These are phyloP conservation scores for Apiotrichum domesticum DNA, from an alignment of 1,284 basidiomycete species.

Conservation along the genomic window DNA sequence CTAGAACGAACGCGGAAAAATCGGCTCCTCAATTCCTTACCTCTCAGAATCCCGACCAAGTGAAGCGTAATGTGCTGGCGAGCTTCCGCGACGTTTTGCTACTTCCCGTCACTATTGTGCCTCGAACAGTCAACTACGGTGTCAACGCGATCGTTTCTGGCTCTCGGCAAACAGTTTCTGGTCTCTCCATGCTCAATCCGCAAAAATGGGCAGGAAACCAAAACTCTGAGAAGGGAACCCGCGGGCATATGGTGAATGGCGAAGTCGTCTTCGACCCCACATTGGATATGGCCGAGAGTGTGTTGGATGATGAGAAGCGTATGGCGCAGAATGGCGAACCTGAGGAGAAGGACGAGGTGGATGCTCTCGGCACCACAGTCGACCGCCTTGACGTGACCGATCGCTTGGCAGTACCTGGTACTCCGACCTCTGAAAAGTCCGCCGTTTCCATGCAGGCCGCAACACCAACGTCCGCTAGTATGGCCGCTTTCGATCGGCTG, in stretches of 20 bases:
- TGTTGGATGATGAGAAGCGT: neutral
- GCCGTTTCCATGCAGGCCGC: neutral
- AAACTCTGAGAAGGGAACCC: conserved; percentile 10
- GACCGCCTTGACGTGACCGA: conserved; percentile 2
- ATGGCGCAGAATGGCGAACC: neutral
- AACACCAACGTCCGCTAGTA: conserved; percentile 18
- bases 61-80: conserved; percentile 86
- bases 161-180: conserved; percentile 71
- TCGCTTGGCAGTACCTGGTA: neutral
- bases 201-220: conserved; percentile 59
- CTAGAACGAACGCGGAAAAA: neutral
- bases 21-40: conserved; percentile 59
- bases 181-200: conserved; percentile 79
- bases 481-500: conserved; percentile 55
- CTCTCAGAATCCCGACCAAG: conserved; percentile 80
- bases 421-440: conserved; percentile 1
- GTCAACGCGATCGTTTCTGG: conserved; percentile 60
- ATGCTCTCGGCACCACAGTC: neutral
- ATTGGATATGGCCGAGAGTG: conserved; percentile 24
- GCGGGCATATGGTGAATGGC: conserved; percentile 24
- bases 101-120: conserved; percentile 92
- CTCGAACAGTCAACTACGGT: conserved; percentile 66
- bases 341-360: conserved; percentile 9
- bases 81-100: conserved; percentile 86
- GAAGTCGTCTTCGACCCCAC: conserved; percentile 58